Evolutionary conservation across 345 rosid species (phyloP).

Genomic region (Eucalyptus globulus): DNA sequence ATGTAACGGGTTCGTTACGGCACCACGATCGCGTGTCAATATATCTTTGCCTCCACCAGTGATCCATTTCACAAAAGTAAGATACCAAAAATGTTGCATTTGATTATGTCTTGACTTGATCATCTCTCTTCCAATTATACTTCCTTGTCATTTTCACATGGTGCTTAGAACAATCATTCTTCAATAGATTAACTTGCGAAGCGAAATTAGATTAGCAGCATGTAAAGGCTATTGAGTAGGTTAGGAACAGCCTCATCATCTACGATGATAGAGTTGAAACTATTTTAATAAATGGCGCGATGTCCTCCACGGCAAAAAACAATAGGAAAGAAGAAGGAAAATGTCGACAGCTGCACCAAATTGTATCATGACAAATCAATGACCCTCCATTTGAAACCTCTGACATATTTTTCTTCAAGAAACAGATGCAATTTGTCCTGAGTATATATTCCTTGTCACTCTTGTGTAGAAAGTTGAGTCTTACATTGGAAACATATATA

Average conservation of each 20-base stretch:
- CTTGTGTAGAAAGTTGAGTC: not conserved
- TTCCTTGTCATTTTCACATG: not conserved
- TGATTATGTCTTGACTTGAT: not conserved
- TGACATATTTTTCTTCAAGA: not conserved
- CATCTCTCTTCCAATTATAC: not conserved
- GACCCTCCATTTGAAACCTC: not conserved
- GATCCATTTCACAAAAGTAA: not conserved
- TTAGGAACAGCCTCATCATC: not conserved
- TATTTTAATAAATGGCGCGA: not conserved
- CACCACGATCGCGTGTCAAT: not conserved
- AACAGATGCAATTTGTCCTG: not conserved
- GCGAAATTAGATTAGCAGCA: not conserved
- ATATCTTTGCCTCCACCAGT: not conserved
- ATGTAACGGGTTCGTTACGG: not conserved
- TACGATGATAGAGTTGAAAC: not conserved
- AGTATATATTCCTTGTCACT: not conserved
- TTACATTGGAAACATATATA: not conserved
- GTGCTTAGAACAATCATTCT: not conserved
- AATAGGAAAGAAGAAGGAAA: not conserved
- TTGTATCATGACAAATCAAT: not conserved
- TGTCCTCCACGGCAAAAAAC: not conserved
- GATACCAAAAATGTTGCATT: not conserved
- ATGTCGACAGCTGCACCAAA: not conserved
- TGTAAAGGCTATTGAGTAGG: not conserved
- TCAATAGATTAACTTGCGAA: not conserved